Evolutionary conservation across 192 early-diverging fungal species (phyloP).

Genomic region (Coemansia sp.): DNA sequence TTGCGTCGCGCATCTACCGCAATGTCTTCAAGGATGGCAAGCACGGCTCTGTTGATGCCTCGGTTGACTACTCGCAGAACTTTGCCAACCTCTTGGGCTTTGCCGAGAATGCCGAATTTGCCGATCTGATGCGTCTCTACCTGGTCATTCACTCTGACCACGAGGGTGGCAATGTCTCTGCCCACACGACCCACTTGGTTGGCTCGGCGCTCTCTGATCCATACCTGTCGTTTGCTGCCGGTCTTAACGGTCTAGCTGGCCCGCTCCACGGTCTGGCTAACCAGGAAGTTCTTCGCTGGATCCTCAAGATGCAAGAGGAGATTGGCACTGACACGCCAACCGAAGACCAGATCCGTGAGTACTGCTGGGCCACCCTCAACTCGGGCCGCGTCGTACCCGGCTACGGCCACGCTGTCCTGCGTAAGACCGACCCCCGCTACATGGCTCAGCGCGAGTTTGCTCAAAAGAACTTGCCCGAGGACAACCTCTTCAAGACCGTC

Average conservation of each 20-base stretch:
- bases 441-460: conserved; percentile 98
- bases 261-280: conserved; percentile 99
- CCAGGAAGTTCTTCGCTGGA: conserved; percentile 99
- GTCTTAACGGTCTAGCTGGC: conserved; percentile 95
- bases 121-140: conserved; percentile 98
- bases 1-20: conserved; percentile 98
- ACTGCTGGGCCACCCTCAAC: conserved; percentile 95
- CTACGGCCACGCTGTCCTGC: conserved; percentile 97
- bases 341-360: conserved; percentile 94
- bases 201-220: conserved; percentile 98
- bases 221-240: conserved; percentile 95
- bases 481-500: conserved; percentile 96
- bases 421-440: conserved; percentile 98
- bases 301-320: conserved; percentile 84
- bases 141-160: conserved; percentile 99
- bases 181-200: conserved; percentile 95
- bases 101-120: conserved; percentile 82
- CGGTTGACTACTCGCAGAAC: conserved; percentile 95
- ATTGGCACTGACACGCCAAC: conserved; percentile 79
- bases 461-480: conserved; percentile 93
- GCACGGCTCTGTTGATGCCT: conserved; percentile 77
- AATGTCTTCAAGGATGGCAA: conserved; percentile 99
- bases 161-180: conserved; percentile 99
- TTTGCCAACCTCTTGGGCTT: conserved; percentile 92
- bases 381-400: conserved; percentile 96